Evolutionary conservation across 495 filamentous ascomycete genomes (phyloP).

Genomic region (Clohesyomyces aquaticus): DNA sequence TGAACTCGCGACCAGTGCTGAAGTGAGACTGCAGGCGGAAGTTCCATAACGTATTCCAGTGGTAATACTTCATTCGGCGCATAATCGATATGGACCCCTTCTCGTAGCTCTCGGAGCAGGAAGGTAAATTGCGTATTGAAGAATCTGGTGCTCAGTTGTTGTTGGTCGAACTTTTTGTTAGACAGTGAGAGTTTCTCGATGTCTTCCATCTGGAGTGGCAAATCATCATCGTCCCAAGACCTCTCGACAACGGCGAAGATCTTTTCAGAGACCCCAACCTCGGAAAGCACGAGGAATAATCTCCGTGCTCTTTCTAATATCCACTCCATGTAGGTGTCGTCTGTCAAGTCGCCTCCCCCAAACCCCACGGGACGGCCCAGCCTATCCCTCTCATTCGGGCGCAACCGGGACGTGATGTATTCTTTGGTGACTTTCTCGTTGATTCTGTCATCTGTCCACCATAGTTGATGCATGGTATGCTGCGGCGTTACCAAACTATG

Average conservation of each 20-base stretch:
- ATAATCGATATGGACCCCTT: constrained; percentile 74
- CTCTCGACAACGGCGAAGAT: constrained; percentile 86
- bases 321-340: constrained; percentile 91
- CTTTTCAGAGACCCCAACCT: constrained; percentile 78
- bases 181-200: constrained; percentile 70
- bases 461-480: constrained; percentile 50
- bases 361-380: constrained; percentile 75
- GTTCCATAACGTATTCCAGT: constrained; percentile 65
- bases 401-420: constrained; percentile 69
- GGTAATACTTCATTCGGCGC: constrained; percentile 79
- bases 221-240: constrained; percentile 85
- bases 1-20: constrained; percentile 70
- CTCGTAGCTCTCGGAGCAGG: constrained; percentile 68
- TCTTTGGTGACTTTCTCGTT: constrained; percentile 70
- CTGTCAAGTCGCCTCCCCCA: constrained; percentile 89
- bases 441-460: constrained; percentile 83
- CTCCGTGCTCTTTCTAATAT: constrained; percentile 77
- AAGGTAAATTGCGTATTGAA: constrained; percentile 81
- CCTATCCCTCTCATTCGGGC: constrained; percentile 64
- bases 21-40: constrained; percentile 55
- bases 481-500: constrained; percentile 48
- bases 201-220: constrained; percentile 75
- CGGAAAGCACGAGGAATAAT: constrained; percentile 80
- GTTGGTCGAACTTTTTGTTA: constrained; percentile 59
- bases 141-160: constrained; percentile 72